Conservation (phyloP, 1,284 basidiomycete genomes). For the Cryptococcus wingfieldii region DNA sequence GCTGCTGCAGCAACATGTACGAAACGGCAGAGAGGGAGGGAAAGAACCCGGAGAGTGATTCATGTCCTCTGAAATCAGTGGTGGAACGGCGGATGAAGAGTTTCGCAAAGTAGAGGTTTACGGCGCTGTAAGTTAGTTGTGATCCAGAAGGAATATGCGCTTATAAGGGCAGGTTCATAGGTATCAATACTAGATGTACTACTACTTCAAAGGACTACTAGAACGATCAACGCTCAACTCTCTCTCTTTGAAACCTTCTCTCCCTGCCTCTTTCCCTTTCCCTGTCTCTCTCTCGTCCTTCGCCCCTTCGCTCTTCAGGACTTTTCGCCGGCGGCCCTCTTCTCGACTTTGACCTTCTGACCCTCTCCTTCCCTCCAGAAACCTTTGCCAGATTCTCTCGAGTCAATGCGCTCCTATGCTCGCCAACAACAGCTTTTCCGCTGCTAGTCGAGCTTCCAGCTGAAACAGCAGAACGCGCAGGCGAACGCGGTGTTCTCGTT, state of each 20-base stretch:
- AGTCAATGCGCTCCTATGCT: not conserved
- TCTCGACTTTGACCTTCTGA: not conserved
- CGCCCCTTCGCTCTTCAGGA: not conserved
- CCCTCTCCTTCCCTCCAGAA: not conserved
- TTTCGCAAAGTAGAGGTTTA: slow-evolving; percentile 13
- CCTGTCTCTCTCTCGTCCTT: not conserved
- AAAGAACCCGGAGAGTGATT: slow-evolving; percentile 15
- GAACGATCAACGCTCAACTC: not conserved
- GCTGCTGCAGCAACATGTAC: slow-evolving; percentile 43
- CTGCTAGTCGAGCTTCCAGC: not conserved
- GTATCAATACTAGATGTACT: no score
- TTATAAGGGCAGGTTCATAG: no score
- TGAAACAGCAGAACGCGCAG: not conserved
- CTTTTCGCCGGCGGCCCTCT: not conserved
- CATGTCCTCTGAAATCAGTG: slow-evolving; percentile 34
- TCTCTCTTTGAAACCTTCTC: not conserved
- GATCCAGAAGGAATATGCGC: no score
- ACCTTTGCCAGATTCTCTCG: slow-evolving; percentile 1
- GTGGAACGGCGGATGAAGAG: slow-evolving; percentile 37
- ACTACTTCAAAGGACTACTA: no score
- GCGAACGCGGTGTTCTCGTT: not conserved
- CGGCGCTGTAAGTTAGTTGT: not conserved
- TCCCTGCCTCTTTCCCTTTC: not conserved
- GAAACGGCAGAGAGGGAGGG: slow-evolving; percentile 21
- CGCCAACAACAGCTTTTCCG: not conserved